Percentiles rank a stretch among this genome's conserved stretches.
Evolutionary conservation across 1,284 basidiomycete genomes (phyloP).

Genomic region (Rhodotorula sp.): DNA sequence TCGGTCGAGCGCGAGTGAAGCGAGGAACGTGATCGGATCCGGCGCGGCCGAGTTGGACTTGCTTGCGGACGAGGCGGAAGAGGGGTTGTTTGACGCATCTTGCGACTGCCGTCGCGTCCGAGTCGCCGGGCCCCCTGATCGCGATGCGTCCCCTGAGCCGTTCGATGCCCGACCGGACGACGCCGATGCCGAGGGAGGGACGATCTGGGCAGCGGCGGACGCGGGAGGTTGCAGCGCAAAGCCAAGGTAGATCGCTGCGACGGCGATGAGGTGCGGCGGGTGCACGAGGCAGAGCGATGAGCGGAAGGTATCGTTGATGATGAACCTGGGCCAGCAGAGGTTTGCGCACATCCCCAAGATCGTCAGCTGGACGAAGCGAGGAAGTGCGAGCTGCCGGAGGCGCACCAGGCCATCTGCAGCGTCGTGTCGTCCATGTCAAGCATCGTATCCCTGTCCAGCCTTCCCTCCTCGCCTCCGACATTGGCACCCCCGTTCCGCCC

Average conservation of each 20-base stretch:
- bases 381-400: background rate
- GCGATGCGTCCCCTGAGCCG: background rate
- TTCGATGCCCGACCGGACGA: background rate
- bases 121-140: background rate
- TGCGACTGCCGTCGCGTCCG: background rate
- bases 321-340: constrained; percentile 72
- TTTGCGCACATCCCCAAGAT: too few species aligned
- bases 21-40: constrained; percentile 76
- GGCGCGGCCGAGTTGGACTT: background rate
- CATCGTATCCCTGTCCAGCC: constrained; percentile 52
- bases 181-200: background rate
- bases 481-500: constrained; percentile 50
- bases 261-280: constrained; percentile 89
- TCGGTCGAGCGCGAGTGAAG: constrained; percentile 78
- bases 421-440: constrained; percentile 66
- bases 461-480: constrained; percentile 18
- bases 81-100: background rate
- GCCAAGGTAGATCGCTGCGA: constrained; percentile 83
- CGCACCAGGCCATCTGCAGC: constrained; percentile 67
- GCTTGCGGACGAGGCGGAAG: constrained; percentile 22
- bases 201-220: constrained; percentile 25
- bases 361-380: too few species aligned
- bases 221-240: constrained; percentile 56
- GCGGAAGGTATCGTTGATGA: constrained; percentile 94
- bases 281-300: constrained; percentile 85